A percentile compares a stretch with the other conserved stretches of the same genome.
Evolutionary conservation across 495 filamentous ascomycete genomes (phyloP).

Genomic region (Penicillium desertorum): DNA sequence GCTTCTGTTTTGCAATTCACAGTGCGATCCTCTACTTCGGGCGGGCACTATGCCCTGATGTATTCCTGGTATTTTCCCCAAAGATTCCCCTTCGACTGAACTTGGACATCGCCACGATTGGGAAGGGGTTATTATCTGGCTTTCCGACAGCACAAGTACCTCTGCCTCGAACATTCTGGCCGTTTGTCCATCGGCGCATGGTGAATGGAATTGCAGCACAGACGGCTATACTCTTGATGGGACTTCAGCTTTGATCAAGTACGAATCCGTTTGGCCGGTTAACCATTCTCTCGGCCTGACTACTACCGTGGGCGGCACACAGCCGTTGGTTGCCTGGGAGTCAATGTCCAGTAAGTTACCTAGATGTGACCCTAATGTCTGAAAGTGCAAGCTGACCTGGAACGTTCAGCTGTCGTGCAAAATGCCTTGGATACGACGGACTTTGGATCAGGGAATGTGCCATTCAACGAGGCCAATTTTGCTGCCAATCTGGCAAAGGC

Average conservation of each 20-base stretch:
- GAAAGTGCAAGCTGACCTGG: background rate
- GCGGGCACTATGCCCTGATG: conserved; percentile 48
- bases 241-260: conserved; percentile 45
- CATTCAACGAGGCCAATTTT: conserved; percentile 24
- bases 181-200: conserved; percentile 53
- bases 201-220: conserved; percentile 50
- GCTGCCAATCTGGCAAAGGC: conserved; percentile 20
- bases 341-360: conserved; percentile 33
- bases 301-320: conserved; percentile 44
- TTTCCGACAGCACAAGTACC: conserved; percentile 34
- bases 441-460: conserved; percentile 24
- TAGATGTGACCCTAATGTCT: background rate
- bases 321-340: conserved; percentile 57
- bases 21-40: conserved; percentile 33
- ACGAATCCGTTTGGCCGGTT: conserved; percentile 49
- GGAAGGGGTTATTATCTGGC: conserved; percentile 53
- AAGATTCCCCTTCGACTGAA: conserved; percentile 42
- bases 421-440: conserved; percentile 26
- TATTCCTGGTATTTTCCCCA: conserved; percentile 56
- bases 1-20: background rate
- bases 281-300: conserved; percentile 50
- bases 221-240: conserved; percentile 38
- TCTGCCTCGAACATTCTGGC: conserved; percentile 47
- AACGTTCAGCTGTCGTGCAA: conserved; percentile 15
- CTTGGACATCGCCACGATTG: conserved; percentile 53